These are phyloP conservation scores for Spergularia marina DNA, from an alignment of 148 eudicot species.

Conservation along the genomic window DNA sequence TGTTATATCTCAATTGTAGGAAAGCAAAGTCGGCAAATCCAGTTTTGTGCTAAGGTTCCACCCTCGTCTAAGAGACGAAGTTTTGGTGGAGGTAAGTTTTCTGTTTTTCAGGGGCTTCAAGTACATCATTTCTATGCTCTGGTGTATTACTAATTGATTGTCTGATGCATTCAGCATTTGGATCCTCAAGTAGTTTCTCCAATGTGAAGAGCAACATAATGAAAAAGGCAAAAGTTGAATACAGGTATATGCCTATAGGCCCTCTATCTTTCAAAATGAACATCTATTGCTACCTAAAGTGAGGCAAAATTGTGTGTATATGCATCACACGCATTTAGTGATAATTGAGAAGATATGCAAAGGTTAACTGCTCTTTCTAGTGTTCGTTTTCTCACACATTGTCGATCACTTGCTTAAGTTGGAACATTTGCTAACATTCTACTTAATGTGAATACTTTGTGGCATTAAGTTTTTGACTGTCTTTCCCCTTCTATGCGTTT, in stretches of 20 bases:
- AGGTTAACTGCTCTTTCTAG: neutral
- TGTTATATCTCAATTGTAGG: slow-evolving; percentile 31
- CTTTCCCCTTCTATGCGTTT: neutral
- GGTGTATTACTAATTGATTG: slow-evolving; percentile 9
- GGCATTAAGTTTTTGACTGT: neutral
- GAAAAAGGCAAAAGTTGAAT: slow-evolving; percentile 85
- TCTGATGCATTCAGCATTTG: slow-evolving; percentile 37
- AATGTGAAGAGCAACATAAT: slow-evolving; percentile 74
- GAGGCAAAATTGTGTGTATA: neutral
- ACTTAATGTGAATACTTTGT: too few relatives aligned
- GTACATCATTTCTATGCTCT: neutral
- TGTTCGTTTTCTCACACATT: neutral
- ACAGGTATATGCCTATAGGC: slow-evolving; percentile 43
- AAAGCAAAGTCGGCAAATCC: slow-evolving; percentile 78
- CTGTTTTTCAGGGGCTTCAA: slow-evolving; percentile 7
- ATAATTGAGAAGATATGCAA: neutral
- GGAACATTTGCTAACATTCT: neutral
- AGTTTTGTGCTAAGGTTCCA: slow-evolving; percentile 66
- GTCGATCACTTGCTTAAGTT: slow-evolving; percentile 2
- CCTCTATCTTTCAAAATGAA: neutral
- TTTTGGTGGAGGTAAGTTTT: slow-evolving; percentile 55
- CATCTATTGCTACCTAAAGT: neutral
- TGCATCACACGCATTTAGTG: neutral
- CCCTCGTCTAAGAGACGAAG: slow-evolving; percentile 70
- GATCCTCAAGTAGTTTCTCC: slow-evolving; percentile 50